Evolutionary conservation across 2,329 filamentous ascomycete genomes (phyloP), one percentile per base, ranked within the genome.

Genomic region (Alternaria sp.): DNA sequence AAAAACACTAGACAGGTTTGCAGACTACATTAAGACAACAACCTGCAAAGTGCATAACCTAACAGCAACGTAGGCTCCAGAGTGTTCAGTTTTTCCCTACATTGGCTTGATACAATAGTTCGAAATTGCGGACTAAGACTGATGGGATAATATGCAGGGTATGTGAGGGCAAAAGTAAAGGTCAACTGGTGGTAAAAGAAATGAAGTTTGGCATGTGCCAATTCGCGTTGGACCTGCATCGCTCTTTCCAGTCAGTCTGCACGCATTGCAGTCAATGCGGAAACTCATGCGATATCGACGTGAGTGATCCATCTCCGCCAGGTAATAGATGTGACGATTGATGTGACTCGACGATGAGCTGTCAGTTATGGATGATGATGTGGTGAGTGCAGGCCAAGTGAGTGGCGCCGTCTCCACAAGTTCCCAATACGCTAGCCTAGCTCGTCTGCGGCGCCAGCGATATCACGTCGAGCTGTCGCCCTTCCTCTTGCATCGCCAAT

Each of bases 401-500:
- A 40, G 36, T 40, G 36, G 36, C 36, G 36, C 15, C 19, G 11
- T 43, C 59, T 49, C 43, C 50, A 40, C 57, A 40, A 40, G 36
- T n/a, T 26, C 46, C 46, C 36, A 46, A 30, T 19, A 56, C 55
- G 60, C 55, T 62, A 62, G 49, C 43, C 47, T 59, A 62, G 60
- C 56, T 44, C 43, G 49, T 32, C 32, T 11, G 26, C 55, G 55
- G 55, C 59, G 61, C 61, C 61, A 63, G 47, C 61, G 23, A 61
- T 54, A 28, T 63, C 57, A 61, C 53, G 57, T 61, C 46, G 43
- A 59, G 32, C 55, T 59, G 46, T 43, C 56, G 40, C 55, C 50
- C 40, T 62, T 32, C 32, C 19, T 50, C 60, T 59, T 52, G 47
- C 57, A 54, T 59, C 49, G 45, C 59, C 65, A 59, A 65, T 67